Percentiles rank a stretch among this genome's conserved stretches.
Conservation (phyloP, 805 yeast genomes). For the Spencermartinsiella europaea region DNA sequence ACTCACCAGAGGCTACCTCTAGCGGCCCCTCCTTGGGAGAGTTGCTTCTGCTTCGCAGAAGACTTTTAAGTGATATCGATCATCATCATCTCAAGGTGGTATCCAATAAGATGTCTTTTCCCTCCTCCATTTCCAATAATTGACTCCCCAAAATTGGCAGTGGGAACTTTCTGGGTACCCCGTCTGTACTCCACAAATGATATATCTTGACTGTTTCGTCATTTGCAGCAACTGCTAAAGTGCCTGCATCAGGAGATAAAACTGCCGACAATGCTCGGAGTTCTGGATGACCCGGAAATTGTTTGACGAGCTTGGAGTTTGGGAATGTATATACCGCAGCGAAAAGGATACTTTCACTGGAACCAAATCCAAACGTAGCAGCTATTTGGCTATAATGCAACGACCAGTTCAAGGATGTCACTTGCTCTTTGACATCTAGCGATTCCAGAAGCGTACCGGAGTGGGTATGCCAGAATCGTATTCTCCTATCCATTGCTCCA, state of each 20-base stretch:
- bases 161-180: not conserved
- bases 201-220: conserved; percentile 76
- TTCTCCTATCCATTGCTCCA: conserved; percentile 74
- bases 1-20: not conserved
- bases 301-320: conserved; percentile 41
- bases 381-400: conserved; percentile 54
- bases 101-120: conserved; percentile 8
- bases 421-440: conserved; percentile 59
- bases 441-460: conserved; percentile 67
- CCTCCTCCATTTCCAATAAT: conserved; percentile 18
- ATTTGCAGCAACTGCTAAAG: conserved; percentile 68
- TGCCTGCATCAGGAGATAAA: conserved; percentile 55
- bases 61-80: no score
- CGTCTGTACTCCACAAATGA: conserved; percentile 49
- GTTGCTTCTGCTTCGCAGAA: no score
- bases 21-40: no score
- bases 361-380: conserved; percentile 80
- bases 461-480: conserved; percentile 80
- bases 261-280: conserved; percentile 63
- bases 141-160: conserved; percentile 12
- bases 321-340: conserved; percentile 67
- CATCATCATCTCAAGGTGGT: no score
- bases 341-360: conserved; percentile 45
- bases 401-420: conserved; percentile 80
- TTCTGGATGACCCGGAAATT: conserved; percentile 47